Evolutionary conservation across 208 protist genomes (phyloP), one percentile per base, ranked within the genome.

Genomic region (Trypanosoma melophagium): DNA sequence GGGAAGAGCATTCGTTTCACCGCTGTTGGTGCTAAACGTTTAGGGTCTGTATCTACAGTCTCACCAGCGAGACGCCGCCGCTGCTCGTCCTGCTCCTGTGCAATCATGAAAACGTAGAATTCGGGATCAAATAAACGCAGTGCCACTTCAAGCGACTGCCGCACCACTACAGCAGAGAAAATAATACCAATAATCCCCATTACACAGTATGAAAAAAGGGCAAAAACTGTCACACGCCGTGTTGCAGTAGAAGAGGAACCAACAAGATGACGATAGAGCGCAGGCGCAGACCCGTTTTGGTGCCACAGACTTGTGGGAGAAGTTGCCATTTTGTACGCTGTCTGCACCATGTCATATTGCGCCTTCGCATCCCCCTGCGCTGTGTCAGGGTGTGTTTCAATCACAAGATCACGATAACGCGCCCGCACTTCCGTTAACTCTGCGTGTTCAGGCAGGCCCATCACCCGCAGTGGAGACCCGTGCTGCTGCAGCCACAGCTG

Each of bases 401-500:
- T 68, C 10, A 94, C 67, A 4, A 94, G 65, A 38, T 79, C 74
- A 16, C 85, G 78, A 60, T 94, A 92, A 12, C 88, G 88, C 16
- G 83, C 75, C 8, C 88, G 85, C 3, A 94, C 74, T 35, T 94
- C 85, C 7, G 56, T 45, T 5, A 94, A 55, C 49, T 88, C 81
- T 1, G 88, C 85, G 65, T 94, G 84, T 60, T 91, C 85, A 1
- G 88, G 88, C 16, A 94, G 79, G n/a, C 88, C 88, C 81, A 94
- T 80, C 21, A 94, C 80, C 2, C 65, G 71, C 49, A 94, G 78
- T 7, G 88, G 88, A 0, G 88, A 94, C 42, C 86, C 88, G 66
- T 94, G 88, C 60, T 61, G 76, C 66, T 69, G 51, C 9, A 94
- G 69, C 86, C 88, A 94, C 69, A 82, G 69, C 73, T 89, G 81